Percentiles rank a stretch among this genome's conserved stretches.
Evolutionary conservation across 2,329 filamentous ascomycete species (phyloP).

Genomic region (Botrytis galanthina): DNA sequence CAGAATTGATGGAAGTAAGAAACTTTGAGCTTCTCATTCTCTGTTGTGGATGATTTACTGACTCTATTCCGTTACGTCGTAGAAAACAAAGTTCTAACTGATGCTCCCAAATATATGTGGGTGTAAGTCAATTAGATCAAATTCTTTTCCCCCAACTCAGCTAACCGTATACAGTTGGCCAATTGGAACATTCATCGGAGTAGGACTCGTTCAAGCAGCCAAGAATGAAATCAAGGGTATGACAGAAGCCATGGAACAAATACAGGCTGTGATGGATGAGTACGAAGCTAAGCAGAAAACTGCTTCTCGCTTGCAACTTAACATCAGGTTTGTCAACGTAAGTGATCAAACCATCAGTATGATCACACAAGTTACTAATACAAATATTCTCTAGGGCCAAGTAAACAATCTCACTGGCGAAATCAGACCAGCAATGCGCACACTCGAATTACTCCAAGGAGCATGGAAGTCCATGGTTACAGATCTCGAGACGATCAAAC

Average conservation of each 20-base stretch:
- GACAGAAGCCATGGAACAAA: neutral
- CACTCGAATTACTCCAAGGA: neutral
- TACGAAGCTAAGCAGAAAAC: slow-evolving; percentile 3
- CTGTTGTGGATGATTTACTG: neutral
- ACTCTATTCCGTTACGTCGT: neutral
- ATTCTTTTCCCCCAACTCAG: too few species aligned
- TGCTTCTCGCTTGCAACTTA: slow-evolving; percentile 4
- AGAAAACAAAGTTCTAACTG: neutral
- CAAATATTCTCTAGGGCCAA: neutral
- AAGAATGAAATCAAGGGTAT: neutral
- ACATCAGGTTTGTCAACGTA: slow-evolving; percentile 9
- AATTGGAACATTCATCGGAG: neutral
- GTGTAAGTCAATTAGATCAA: neutral
- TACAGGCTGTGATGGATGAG: slow-evolving; percentile 2
- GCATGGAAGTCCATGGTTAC: slow-evolving; percentile 6
- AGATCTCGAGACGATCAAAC: neutral
- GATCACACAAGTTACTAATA: neutral
- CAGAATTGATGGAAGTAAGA: slow-evolving; percentile 7
- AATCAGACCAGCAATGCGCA: slow-evolving; percentile 5
- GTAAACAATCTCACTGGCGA: neutral
- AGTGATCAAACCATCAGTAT: neutral
- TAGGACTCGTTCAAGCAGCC: neutral
- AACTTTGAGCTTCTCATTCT: neutral
- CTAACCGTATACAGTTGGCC: neutral
- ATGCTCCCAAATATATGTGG: slow-evolving; percentile 10